Percentiles rank a stretch among this genome's conserved stretches.
Conservation (phyloP, 345 rosid genomes). For the Boechera retrofracta region DNA sequence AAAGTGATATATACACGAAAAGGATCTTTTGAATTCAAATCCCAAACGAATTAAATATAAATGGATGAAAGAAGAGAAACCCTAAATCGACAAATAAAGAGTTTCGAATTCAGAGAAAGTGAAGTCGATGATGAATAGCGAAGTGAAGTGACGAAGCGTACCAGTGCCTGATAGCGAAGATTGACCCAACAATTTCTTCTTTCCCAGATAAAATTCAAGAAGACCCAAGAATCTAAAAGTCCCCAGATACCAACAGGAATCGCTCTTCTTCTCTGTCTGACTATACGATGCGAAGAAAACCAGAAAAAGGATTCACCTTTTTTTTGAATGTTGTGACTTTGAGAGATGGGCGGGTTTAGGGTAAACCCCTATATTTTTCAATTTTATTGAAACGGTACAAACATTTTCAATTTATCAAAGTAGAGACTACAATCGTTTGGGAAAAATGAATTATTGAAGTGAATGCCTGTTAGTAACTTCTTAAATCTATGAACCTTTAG, state of each 20-base stretch:
- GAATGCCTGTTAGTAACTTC: not conserved
- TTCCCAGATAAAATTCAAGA: not conserved
- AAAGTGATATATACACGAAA: slow-evolving; percentile 15
- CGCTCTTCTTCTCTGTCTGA: slow-evolving; percentile 6
- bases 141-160: slow-evolving; percentile 32
- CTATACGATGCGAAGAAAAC: slow-evolving; percentile 33
- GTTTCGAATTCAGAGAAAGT: slow-evolving; percentile 11
- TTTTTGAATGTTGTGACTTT: slow-evolving; percentile 44
- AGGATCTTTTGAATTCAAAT: not conserved
- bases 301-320: slow-evolving; percentile 20
- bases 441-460: not conserved
- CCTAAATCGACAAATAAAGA: slow-evolving; percentile 15
- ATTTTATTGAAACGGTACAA: not conserved
- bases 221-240: slow-evolving; percentile 1
- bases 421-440: too few species aligned
- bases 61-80: slow-evolving; percentile 11
- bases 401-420: not conserved
- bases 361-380: slow-evolving; percentile 4
- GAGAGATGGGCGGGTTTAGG: slow-evolving; percentile 47
- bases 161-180: slow-evolving; percentile 31
- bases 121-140: slow-evolving; percentile 3
- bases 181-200: not conserved
- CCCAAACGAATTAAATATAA: not conserved
- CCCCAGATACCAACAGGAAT: not conserved
- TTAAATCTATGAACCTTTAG: not conserved